These are phyloP conservation scores for Nakazawaea pomicola DNA, from an alignment of 805 yeast genomes.

Conservation along the genomic window DNA sequence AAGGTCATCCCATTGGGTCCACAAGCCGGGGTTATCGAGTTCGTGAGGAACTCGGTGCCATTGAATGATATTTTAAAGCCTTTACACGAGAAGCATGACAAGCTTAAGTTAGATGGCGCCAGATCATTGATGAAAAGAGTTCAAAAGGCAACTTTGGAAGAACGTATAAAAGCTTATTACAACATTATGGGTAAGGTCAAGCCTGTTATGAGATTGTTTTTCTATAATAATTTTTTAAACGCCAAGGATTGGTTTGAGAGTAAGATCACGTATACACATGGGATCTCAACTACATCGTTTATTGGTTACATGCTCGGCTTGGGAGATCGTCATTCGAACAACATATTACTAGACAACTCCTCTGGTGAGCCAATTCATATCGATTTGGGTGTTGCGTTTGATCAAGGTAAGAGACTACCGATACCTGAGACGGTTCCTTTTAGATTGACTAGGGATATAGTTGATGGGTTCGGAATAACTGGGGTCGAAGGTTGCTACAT, in stretches of 20 bases:
- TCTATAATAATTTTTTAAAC: slow-evolving; percentile 57
- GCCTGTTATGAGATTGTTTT: slow-evolving; percentile 71
- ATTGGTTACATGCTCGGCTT: slow-evolving; percentile 86
- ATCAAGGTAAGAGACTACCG: slow-evolving; percentile 79
- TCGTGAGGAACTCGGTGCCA: slow-evolving; percentile 73
- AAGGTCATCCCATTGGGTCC: slow-evolving; percentile 89
- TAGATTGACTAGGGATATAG: slow-evolving; percentile 80
- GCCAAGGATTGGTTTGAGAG: slow-evolving; percentile 74
- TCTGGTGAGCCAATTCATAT: slow-evolving; percentile 94
- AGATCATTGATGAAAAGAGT: slow-evolving; percentile 56
- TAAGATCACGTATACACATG: slow-evolving; percentile 61
- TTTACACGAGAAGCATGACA: slow-evolving; percentile 50
- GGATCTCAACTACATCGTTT: slow-evolving; percentile 80
- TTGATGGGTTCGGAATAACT: slow-evolving; percentile 90
- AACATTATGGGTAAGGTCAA: slow-evolving; percentile 43
- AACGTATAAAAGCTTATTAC: slow-evolving; percentile 40
- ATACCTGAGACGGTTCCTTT: slow-evolving; percentile 95
- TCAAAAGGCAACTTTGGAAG: slow-evolving; percentile 40
- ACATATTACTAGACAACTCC: slow-evolving; percentile 72
- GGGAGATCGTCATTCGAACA: slow-evolving; percentile 94
- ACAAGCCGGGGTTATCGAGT: slow-evolving; percentile 82
- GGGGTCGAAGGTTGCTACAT: slow-evolving; percentile 77
- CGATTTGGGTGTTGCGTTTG: slow-evolving; percentile 95
- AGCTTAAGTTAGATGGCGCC: slow-evolving; percentile 49
- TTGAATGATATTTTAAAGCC: slow-evolving; percentile 63